phyloP scores from a whole-genome alignment of 805 yeast genomes.

The Yarrowia hollandica region DNA sequence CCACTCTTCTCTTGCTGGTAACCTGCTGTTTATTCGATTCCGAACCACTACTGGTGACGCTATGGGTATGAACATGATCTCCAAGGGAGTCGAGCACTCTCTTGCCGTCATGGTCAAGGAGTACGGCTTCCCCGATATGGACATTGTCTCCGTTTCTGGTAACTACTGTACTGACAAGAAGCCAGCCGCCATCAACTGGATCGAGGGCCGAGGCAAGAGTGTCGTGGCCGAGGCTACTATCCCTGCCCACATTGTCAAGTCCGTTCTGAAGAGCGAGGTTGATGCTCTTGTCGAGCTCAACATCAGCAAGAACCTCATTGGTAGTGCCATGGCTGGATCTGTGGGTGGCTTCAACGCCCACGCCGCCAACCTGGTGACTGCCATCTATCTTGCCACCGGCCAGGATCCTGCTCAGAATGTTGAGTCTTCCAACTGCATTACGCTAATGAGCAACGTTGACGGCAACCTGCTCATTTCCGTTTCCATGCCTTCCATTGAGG shows the following conservation, averaged over 20 bases:
- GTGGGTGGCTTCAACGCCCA: slow-evolving; percentile 98
- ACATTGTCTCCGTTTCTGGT: slow-evolving; percentile 88
- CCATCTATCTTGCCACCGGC: slow-evolving; percentile 91
- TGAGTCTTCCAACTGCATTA: slow-evolving; percentile 95
- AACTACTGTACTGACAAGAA: slow-evolving; percentile 97
- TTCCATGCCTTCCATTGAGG: slow-evolving; percentile 99
- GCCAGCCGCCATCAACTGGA: slow-evolving; percentile 98
- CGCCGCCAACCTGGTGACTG: slow-evolving; percentile 95
- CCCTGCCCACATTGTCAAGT: slow-evolving; percentile 75
- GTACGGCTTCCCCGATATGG: slow-evolving; percentile 94
- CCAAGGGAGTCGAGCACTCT: slow-evolving; percentile 93
- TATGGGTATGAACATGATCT: slow-evolving; percentile 99
- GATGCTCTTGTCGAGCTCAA: slow-evolving; percentile 89
- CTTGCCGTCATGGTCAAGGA: slow-evolving; percentile 81
- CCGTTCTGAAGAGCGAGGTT: slow-evolving; percentile 87
- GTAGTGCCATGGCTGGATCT: slow-evolving; percentile 98
- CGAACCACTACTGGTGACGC: slow-evolving; percentile 99
- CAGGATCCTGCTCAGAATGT: slow-evolving; percentile 99
- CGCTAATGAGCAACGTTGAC: slow-evolving; percentile 76
- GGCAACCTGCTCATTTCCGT: slow-evolving; percentile 90
- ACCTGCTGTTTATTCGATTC: slow-evolving; percentile 82
- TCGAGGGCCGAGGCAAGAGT: slow-evolving; percentile 98
- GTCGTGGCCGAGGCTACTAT: slow-evolving; percentile 94
- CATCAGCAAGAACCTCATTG: slow-evolving; percentile 84
- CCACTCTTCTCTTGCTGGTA: slow-evolving; percentile 94